Evolutionary conservation across 257 asterid species (phyloP).

Genomic region (Cynanchum wilfordii): DNA sequence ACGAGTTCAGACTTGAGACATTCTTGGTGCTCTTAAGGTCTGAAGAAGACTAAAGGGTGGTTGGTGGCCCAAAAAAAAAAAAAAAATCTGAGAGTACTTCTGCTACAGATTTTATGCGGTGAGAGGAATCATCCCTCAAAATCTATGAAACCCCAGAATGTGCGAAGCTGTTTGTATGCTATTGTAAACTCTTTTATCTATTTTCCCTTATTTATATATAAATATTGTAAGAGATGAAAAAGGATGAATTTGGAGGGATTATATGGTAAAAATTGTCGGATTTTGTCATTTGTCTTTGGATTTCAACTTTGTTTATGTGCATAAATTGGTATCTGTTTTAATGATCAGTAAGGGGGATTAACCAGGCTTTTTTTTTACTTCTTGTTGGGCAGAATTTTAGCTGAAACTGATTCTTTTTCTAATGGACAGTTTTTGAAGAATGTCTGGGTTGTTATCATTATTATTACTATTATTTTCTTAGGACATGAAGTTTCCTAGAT

Average conservation of each 20-base stretch:
- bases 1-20: conserved; percentile 9
- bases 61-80: no score
- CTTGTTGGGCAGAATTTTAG: background rate
- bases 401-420: no score
- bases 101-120: conserved; percentile 11
- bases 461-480: no score
- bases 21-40: conserved; percentile 23
- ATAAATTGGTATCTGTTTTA: background rate
- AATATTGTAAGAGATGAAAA: conserved; percentile 6
- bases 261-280: background rate
- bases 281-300: background rate
- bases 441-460: no score
- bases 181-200: conserved; percentile 14
- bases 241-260: conserved; percentile 9
- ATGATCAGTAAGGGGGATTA: background rate
- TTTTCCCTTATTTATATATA: conserved; percentile 3
- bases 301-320: background rate
- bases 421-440: no score
- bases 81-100: conserved; percentile 16
- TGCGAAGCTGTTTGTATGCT: conserved; percentile 19
- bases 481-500: no score
- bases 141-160: background rate
- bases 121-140: background rate
- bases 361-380: background rate
- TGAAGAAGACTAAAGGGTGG: conserved; percentile 17